These are phyloP conservation scores for Gomphus bonarii DNA, from an alignment of 1,284 basidiomycete species.

Conservation along the genomic window DNA sequence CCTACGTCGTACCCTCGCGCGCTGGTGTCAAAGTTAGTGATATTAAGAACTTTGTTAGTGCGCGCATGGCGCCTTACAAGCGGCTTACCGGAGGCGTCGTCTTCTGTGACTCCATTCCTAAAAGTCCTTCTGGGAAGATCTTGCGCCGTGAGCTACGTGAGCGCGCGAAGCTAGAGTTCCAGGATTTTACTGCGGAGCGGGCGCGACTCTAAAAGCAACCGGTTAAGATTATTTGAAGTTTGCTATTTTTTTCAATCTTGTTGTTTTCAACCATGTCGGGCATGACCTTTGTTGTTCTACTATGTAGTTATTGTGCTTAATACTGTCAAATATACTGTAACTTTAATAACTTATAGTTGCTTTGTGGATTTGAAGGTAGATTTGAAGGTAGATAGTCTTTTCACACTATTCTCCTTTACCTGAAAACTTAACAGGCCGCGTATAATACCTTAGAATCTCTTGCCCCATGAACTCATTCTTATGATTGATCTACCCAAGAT, in stretches of 20 bases:
- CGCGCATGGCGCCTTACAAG: conserved; percentile 28
- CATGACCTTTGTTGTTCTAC: conserved; percentile 1
- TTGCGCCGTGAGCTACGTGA: conserved; percentile 22
- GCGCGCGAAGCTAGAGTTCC: conserved; percentile 16
- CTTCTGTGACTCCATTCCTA: conserved; percentile 31
- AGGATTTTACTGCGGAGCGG: not conserved
- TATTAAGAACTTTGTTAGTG: conserved; percentile 18
- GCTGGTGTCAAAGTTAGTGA: conserved; percentile 5
- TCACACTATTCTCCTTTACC: not conserved
- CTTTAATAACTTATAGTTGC: not conserved
- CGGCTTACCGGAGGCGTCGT: conserved; percentile 31
- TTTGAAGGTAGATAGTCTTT: too few relatives aligned
- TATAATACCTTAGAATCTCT: too few relatives aligned
- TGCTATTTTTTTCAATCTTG: not conserved
- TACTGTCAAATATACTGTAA: not conserved
- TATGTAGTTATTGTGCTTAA: conserved; percentile 2
- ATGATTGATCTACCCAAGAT: too few relatives aligned
- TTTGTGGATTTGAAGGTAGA: not conserved
- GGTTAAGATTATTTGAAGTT: not conserved
- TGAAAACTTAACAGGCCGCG: too few relatives aligned
- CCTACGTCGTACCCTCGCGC: conserved; percentile 5
- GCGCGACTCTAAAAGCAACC: not conserved
- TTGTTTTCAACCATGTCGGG: not conserved
- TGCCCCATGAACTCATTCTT: too few relatives aligned
- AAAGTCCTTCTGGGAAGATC: conserved; percentile 28